Evolutionary conservation across 257 asterid species (phyloP).

Genomic region (Leptodermis oblonga): DNA sequence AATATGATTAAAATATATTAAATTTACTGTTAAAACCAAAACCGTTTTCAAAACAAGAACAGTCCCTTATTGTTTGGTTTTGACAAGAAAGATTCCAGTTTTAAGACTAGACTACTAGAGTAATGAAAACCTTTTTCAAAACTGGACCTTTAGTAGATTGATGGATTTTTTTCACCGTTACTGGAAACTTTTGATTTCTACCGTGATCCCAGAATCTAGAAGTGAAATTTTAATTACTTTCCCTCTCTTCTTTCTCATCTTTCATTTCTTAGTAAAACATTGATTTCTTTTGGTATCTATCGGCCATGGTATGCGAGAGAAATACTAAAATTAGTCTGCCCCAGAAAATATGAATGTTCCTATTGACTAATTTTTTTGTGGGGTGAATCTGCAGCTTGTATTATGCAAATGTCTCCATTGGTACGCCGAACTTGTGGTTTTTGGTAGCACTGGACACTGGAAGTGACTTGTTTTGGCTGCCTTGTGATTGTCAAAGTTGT

Average conservation of each 20-base stretch:
- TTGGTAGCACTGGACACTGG: conserved; percentile 98
- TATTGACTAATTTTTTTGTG: neutral
- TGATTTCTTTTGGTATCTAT: neutral
- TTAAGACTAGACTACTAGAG: no score
- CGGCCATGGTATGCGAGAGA: no score
- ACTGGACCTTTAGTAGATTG: neutral
- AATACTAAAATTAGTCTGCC: neutral
- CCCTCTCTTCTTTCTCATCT: neutral
- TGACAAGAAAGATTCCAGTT: neutral
- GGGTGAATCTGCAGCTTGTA: conserved; percentile 60
- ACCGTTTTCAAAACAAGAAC: no score
- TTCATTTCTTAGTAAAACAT: neutral
- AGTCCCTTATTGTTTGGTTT: neutral
- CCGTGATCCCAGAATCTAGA: neutral
- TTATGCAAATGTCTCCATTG: conserved; percentile 75
- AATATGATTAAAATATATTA: no score
- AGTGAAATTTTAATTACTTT: neutral
- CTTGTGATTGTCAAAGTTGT: conserved; percentile 75
- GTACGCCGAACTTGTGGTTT: conserved; percentile 58
- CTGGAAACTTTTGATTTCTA: neutral
- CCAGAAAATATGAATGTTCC: neutral
- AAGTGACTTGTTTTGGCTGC: conserved; percentile 94
- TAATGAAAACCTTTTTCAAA: neutral
- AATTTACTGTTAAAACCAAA: no score
- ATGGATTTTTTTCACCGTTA: neutral